Conservation (phyloP, 2,329 filamentous ascomycete species). For the Plenodomus tracheiphilus region DNA sequence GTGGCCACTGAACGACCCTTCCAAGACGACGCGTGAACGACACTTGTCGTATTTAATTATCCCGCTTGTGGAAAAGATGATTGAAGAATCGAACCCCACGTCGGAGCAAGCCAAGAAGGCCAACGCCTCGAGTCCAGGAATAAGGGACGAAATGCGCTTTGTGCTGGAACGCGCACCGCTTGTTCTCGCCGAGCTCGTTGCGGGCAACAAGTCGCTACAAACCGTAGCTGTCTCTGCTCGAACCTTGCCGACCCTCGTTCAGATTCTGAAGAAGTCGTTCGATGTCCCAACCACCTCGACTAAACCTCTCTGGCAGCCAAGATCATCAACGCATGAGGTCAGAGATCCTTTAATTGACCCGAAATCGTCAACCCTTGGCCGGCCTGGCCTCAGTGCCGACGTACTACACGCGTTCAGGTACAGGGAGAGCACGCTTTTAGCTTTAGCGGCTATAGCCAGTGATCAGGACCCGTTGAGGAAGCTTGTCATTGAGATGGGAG, state of each 20-base stretch:
- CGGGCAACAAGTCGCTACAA: slow-evolving; percentile 78
- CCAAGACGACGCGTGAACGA: slow-evolving; percentile 44
- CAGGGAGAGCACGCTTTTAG: slow-evolving; percentile 75
- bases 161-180: slow-evolving; percentile 64
- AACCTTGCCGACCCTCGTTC: slow-evolving; percentile 64
- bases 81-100: slow-evolving; percentile 42
- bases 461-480: slow-evolving; percentile 85
- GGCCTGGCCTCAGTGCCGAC: slow-evolving; percentile 50
- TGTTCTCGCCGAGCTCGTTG: slow-evolving; percentile 76
- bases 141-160: slow-evolving; percentile 39
- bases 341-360: slow-evolving; percentile 33
- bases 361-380: slow-evolving; percentile 39
- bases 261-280: slow-evolving; percentile 68
- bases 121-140: slow-evolving; percentile 49
- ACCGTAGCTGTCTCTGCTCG: slow-evolving; percentile 75
- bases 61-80: slow-evolving; percentile 53
- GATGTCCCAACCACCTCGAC: slow-evolving; percentile 57
- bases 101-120: slow-evolving; percentile 30
- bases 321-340: slow-evolving; percentile 26
- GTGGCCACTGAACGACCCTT: slow-evolving; percentile 43
- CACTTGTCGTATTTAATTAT: slow-evolving; percentile 52
- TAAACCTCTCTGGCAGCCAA: slow-evolving; percentile 60
- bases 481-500: slow-evolving; percentile 77
- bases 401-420: slow-evolving; percentile 72
- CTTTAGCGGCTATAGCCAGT: slow-evolving; percentile 78